Evolutionary conservation across 1,284 basidiomycete species (phyloP), one percentile per base, ranked within the genome.

Genomic region (Xanthoconium separans): DNA sequence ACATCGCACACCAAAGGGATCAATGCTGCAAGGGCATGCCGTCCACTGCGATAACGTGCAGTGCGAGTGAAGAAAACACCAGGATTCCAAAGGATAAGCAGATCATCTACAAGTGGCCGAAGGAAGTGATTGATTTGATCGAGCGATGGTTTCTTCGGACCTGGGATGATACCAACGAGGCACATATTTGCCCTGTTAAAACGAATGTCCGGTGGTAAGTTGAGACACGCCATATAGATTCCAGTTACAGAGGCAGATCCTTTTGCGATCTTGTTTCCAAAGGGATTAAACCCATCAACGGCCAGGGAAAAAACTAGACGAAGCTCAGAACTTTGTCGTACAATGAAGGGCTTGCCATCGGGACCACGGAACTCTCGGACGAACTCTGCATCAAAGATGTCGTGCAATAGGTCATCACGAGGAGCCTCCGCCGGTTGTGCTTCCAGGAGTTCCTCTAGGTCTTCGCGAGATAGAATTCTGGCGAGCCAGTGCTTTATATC

Each of bases 271-370:
- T 68, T 72, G 46, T 68, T 73, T 0, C 55, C 47, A 0, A 59
- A 60, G 0, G 74, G 73, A 51, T 77, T 77, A 61, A 78, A 77
- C 50, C 65, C 73, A 48, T 78, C 71, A 4, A 73, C 44, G 36
- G 57, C 64, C 2, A 77, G 59, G 27, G 60, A 60, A 50, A 48
- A 70, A 53, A 42, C 64, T 53, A 44, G 50, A 53, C 53, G 61
- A 46, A 54, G 55, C 18, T 58, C 55, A 27, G 50, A 51, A 29
- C 55, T 44, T 44, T 66, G 39, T 42, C 37, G 44, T 47, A 40
- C 58, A 57, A 53, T 60, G 58, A 70, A 69, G 1, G 51, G 34
- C 13, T 58, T 61, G 6, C 55, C 47, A 42, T 70, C 63, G 1
- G 64, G 61, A 0, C 70, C 66, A 16, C 48, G 42, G 54, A 73